phyloP scores from a whole-genome alignment of 805 yeast genomes.

The Grigorovia jiainica region DNA sequence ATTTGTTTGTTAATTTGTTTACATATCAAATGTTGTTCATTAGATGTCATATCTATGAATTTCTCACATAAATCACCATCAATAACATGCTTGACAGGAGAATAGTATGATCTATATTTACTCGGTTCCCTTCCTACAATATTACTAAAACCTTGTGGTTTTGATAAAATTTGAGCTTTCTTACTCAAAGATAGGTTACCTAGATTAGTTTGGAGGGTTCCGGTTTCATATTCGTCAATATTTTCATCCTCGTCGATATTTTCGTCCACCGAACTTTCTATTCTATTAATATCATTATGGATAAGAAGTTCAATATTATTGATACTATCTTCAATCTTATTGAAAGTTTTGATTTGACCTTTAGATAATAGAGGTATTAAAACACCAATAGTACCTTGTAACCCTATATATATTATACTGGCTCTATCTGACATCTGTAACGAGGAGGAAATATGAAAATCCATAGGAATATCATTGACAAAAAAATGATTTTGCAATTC shows the following conservation, averaged over 20 bases:
- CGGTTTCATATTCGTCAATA: slow-evolving; percentile 7
- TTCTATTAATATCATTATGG: slow-evolving; percentile 11
- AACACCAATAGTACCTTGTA: slow-evolving; percentile 75
- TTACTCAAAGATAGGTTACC: neutral
- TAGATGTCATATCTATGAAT: slow-evolving; percentile 27
- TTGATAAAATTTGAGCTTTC: neutral
- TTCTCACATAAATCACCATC: slow-evolving; percentile 84
- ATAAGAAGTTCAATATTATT: slow-evolving; percentile 4
- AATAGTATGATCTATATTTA: slow-evolving; percentile 66
- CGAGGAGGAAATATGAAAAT: slow-evolving; percentile 38
- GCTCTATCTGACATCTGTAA: slow-evolving; percentile 42
- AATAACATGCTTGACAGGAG: slow-evolving; percentile 65
- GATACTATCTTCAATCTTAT: slow-evolving; percentile 39
- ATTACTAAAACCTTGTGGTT: slow-evolving; percentile 24
- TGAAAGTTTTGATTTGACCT: slow-evolving; percentile 52
- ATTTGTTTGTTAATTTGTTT: slow-evolving; percentile 27
- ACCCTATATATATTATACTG: slow-evolving; percentile 57
- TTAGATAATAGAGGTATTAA: slow-evolving; percentile 56
- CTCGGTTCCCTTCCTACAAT: slow-evolving; percentile 60
- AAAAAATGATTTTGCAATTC: slow-evolving; percentile 47
- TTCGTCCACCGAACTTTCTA: slow-evolving; percentile 1
- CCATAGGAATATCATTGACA: slow-evolving; percentile 61
- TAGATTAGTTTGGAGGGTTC: slow-evolving; percentile 5
- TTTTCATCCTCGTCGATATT: slow-evolving; percentile 8
- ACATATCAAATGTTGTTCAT: slow-evolving; percentile 23